Percentiles rank a stretch among this genome's conserved stretches.
phyloP scores from a whole-genome alignment of 768 basidiomycete species.

The Boletus vermiculosoides region DNA sequence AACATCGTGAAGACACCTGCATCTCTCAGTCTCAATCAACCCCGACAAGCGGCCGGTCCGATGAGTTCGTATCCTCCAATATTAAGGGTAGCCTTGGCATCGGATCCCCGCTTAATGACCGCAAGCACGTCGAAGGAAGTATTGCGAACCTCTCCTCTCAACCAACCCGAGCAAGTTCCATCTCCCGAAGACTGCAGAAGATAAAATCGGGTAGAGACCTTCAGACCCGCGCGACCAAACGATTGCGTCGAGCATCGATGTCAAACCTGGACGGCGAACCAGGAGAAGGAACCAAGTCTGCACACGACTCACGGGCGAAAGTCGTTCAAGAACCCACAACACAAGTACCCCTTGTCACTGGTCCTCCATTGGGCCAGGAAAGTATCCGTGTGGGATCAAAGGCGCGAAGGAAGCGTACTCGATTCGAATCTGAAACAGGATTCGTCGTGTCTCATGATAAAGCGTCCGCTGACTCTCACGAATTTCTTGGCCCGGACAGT shows the following conservation, averaged over 20 bases:
- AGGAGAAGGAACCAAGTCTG: neutral
- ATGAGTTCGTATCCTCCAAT: neutral
- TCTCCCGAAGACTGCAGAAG: neutral
- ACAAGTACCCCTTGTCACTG: neutral
- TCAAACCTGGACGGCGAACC: neutral
- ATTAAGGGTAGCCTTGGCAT: neutral
- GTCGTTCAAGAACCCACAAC: neutral
- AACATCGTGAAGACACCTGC: neutral
- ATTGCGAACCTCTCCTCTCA: neutral
- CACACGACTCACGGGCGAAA: neutral
- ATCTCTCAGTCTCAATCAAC: neutral
- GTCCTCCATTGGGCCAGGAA: neutral
- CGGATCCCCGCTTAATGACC: neutral
- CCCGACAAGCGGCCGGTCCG: neutral
- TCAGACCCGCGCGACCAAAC: slow-evolving; percentile 10
- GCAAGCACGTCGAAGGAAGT: neutral
- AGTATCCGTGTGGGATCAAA: neutral
- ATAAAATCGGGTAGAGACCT: neutral
- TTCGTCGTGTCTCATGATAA: neutral
- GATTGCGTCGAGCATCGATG: slow-evolving; percentile 11
- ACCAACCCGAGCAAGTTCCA: neutral
- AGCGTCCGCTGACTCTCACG: neutral
- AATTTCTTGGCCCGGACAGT: slow-evolving; percentile 17
- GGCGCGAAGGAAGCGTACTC: slow-evolving; percentile 18
- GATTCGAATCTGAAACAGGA: slow-evolving; percentile 17